Conservation (phyloP, 257 asterid genomes). For the Solanum dulcamara region DNA sequence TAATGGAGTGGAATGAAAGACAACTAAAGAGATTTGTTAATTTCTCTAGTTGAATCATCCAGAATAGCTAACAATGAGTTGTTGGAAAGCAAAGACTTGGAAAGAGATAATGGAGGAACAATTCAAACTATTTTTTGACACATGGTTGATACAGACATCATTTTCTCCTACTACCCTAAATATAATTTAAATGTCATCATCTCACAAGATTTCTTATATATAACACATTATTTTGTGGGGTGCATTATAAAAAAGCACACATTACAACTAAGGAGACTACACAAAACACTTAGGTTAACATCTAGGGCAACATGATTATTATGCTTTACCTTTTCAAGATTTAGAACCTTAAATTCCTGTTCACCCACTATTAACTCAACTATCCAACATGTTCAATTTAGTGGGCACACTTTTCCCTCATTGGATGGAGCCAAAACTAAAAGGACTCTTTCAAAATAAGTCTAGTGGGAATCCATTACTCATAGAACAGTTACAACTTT, state of each 20-base stretch:
- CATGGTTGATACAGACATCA: not conserved
- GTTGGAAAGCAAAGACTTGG: not conserved
- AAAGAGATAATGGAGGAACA: not conserved
- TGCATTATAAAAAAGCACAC: not conserved
- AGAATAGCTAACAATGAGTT: not conserved
- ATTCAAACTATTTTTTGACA: not conserved
- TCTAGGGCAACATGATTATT: not conserved
- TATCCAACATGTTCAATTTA: not conserved
- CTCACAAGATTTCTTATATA: not conserved
- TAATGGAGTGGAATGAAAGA: not conserved
- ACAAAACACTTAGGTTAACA: not conserved
- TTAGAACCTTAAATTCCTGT: not conserved
- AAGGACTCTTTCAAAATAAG: not conserved
- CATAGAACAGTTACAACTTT: not conserved
- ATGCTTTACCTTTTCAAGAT: not conserved
- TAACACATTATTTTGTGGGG: not conserved
- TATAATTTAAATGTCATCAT: not conserved
- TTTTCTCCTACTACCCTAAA: not conserved
- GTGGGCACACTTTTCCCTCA: not conserved
- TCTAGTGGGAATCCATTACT: not conserved
- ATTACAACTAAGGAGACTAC: not conserved
- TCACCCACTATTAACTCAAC: not conserved
- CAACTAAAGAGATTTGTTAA: not conserved
- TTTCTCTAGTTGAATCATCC: not conserved
- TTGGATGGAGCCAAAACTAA: not conserved